phyloP scores from a whole-genome alignment of 371 early-diverging fungal genomes.

The Mucor mucedo region DNA sequence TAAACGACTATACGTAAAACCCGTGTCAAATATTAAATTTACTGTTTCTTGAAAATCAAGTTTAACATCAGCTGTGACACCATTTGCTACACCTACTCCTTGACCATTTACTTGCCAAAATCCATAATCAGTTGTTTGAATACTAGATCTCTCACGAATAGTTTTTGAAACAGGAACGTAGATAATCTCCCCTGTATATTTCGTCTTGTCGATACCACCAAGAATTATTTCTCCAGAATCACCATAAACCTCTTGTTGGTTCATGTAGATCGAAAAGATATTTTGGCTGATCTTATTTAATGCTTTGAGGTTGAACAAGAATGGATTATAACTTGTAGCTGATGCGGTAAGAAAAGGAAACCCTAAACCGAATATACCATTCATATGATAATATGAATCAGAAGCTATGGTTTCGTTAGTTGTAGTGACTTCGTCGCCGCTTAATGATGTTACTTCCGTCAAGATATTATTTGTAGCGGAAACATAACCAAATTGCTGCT shows the following conservation, averaged over 20 bases:
- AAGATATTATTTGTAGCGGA: conserved; percentile 27
- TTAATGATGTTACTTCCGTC: conserved; percentile 14
- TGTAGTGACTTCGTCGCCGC: background rate
- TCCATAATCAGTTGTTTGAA: conserved; percentile 21
- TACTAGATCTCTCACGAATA: background rate
- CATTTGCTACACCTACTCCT: conserved; percentile 26
- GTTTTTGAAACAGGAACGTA: conserved; percentile 46
- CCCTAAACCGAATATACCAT: conserved; percentile 54
- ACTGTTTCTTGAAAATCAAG: background rate
- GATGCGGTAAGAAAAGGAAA: conserved; percentile 46
- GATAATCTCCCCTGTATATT: conserved; percentile 52
- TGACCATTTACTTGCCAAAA: conserved; percentile 51
- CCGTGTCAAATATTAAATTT: conserved; percentile 47
- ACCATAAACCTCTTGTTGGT: conserved; percentile 21
- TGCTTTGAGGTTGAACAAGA: conserved; percentile 45
- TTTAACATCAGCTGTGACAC: background rate
- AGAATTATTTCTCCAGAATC: conserved; percentile 61
- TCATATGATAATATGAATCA: conserved; percentile 12
- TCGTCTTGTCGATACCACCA: conserved; percentile 59
- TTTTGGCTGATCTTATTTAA: conserved; percentile 36
- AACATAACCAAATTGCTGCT: conserved; percentile 48
- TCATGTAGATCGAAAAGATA: conserved; percentile 49
- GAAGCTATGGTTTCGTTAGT: background rate
- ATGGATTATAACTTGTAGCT: conserved; percentile 40
- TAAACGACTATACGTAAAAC: conserved; percentile 46